phyloP scores from a whole-genome alignment of 164 flowering plant genomes.

The Umbellularia californica region DNA sequence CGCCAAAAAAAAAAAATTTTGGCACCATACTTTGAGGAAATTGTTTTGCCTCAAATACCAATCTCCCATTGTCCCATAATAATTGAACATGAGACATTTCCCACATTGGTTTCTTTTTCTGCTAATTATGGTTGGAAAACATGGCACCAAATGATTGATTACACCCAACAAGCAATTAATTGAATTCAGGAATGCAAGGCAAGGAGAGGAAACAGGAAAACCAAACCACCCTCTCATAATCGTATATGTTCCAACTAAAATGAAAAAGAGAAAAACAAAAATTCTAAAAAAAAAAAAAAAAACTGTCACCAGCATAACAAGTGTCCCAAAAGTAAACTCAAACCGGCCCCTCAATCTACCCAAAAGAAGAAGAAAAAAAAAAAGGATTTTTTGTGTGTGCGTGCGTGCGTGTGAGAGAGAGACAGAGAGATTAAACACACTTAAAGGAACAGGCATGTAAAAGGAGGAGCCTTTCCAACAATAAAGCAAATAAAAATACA shows the following conservation, averaged over 20 bases:
- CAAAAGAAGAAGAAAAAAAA: too few species aligned
- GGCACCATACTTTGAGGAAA: background rate
- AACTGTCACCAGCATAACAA: background rate
- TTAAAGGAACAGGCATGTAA: background rate
- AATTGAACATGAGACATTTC: background rate
- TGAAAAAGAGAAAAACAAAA: too few species aligned
- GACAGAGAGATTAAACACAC: background rate
- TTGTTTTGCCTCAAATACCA: too few species aligned
- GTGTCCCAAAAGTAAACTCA: background rate
- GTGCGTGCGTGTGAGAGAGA: too few species aligned
- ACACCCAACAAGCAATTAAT: background rate
- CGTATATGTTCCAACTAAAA: background rate
- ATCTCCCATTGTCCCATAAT: background rate
- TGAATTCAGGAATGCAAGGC: background rate
- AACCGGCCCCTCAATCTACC: background rate
- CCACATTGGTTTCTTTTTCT: background rate
- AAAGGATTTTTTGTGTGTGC: too few species aligned
- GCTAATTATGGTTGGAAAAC: background rate
- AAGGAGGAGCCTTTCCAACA: background rate
- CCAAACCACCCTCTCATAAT: background rate
- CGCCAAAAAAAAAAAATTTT: background rate
- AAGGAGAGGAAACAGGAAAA: too few species aligned
- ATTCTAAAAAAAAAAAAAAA: too few species aligned
- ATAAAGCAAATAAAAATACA: background rate
- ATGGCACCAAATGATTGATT: background rate